Base-by-base conservation (phyloP, 352 stramenopile species). In the Globisporangium canariense region DNA sequence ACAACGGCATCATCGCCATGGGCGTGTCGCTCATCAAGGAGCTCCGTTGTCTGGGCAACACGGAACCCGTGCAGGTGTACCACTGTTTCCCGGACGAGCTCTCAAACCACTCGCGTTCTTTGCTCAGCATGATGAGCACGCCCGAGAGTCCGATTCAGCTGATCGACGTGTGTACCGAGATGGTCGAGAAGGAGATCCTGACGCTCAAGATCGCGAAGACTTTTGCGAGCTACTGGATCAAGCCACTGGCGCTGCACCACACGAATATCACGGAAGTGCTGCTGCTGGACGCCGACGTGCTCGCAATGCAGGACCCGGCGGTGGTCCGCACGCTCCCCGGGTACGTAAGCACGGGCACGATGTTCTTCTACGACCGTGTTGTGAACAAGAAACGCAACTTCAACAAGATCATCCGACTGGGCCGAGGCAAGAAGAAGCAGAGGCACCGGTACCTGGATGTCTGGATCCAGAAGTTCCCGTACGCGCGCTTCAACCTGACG, bases 301-400 rank as follows among this genome's bases (percentile, higher is more conserved):
- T 81, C 18, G 57, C 83, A 20, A 68, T 87, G 64, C 62, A 56
- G 1, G 73, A 90, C 52, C 78, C 81, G 3, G 70, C 77, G 0
- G 62, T 77, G 22, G 45, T 90, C 14, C 77, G 80, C 8, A 60
- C 58, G 0, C 75, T 77, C 0, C 60, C 68, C 0, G 80, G 76
- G 10, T 90, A 90, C 46, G 36, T 63, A 2, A 40, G 58, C n/a
- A 86, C 73, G 4, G 80, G 80, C 22, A 84, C 80, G n/a, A 81
- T 68, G 18, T 90, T 90, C 63, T 90, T 90, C 74, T 85, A 85
- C 60, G 80, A 89, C 55, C 80, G 80, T n/a, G 76, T 89, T 80
- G 71, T 87, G 32, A 70, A 71, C 13, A 78, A 77, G 47, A 67
- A 70, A 6, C 64, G 76, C 25, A 86, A 77, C 58, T 83, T 91